Conservation (phyloP, 1,139 yeast genomes). For the Saccharomyces hybrid region DNA sequence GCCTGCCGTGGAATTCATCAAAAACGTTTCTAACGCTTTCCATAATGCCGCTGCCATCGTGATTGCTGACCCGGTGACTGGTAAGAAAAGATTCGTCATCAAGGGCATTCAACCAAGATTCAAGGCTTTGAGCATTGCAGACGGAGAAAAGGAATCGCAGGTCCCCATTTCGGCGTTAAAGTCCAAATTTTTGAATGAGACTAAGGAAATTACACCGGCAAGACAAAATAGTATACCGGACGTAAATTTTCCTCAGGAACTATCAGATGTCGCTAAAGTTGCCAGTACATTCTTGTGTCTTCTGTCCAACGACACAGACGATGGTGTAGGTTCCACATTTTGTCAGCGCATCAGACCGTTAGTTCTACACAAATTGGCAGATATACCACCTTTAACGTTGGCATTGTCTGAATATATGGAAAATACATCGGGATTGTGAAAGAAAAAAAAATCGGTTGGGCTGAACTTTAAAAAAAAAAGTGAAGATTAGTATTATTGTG, state of each 20-base stretch:
- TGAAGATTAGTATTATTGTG: neutral
- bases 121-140: conserved; percentile 38
- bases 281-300: conserved; percentile 30
- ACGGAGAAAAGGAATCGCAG: conserved; percentile 16
- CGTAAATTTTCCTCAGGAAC: conserved; percentile 23
- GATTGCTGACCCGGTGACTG: conserved; percentile 48
- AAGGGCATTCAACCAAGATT: conserved; percentile 77
- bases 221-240: conserved; percentile 24
- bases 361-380: conserved; percentile 27
- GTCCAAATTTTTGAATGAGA: conserved; percentile 19
- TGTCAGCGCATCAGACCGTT: conserved; percentile 27
- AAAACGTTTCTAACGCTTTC: conserved; percentile 89
- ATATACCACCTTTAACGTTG: conserved; percentile 29
- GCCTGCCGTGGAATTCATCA: conserved; percentile 95
- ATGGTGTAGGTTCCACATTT: conserved; percentile 21
- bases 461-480: neutral
- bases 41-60: conserved; percentile 95
- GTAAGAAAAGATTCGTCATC: conserved; percentile 75
- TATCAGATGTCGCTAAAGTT: conserved; percentile 30
- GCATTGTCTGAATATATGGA: conserved; percentile 30
- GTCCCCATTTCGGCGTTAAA: neutral
- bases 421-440: conserved; percentile 24
- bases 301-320: conserved; percentile 28
- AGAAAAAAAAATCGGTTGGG: neutral
- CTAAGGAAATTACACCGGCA: conserved; percentile 18